These are phyloP conservation scores for Carex parvula DNA, from an alignment of 176 grass and related monocot species.

Conservation along the genomic window DNA sequence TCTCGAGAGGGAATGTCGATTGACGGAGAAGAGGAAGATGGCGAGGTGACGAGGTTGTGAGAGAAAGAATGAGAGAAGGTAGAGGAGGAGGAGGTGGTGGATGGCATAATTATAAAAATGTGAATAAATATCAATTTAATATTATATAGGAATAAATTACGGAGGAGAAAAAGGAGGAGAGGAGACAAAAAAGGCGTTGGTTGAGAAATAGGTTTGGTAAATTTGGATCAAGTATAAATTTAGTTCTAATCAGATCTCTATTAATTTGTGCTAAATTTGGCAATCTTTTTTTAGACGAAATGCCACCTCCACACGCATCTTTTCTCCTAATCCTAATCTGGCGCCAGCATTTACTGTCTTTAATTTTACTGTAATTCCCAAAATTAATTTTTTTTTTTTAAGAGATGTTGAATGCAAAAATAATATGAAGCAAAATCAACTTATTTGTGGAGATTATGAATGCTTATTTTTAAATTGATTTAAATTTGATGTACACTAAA, in stretches of 20 bases:
- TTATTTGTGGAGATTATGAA: too few species aligned
- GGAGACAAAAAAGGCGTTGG: not conserved
- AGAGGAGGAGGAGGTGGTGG: not conserved
- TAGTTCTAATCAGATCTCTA: not conserved
- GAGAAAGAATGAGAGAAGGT: not conserved
- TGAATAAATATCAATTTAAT: not conserved
- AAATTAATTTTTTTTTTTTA: too few species aligned
- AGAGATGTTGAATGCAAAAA: too few species aligned
- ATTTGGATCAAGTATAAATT: constrained; percentile 4
- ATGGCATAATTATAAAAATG: not conserved
- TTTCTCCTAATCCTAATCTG: not conserved
- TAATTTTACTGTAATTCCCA: not conserved
- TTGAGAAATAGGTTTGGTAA: not conserved
- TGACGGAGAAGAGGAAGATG: not conserved
- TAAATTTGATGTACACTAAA: too few species aligned
- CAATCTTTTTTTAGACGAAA: not conserved
- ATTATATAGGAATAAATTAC: not conserved
- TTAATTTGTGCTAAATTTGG: not conserved
- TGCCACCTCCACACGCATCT: not conserved
- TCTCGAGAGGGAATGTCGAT: not conserved
- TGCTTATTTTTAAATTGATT: too few species aligned
- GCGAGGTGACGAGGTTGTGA: not conserved
- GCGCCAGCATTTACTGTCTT: not conserved
- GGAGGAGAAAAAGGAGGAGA: not conserved
- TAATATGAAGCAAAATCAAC: too few species aligned